These are phyloP conservation scores for Rhodofomes roseus DNA, from an alignment of 1,284 basidiomycete species.

Conservation along the genomic window DNA sequence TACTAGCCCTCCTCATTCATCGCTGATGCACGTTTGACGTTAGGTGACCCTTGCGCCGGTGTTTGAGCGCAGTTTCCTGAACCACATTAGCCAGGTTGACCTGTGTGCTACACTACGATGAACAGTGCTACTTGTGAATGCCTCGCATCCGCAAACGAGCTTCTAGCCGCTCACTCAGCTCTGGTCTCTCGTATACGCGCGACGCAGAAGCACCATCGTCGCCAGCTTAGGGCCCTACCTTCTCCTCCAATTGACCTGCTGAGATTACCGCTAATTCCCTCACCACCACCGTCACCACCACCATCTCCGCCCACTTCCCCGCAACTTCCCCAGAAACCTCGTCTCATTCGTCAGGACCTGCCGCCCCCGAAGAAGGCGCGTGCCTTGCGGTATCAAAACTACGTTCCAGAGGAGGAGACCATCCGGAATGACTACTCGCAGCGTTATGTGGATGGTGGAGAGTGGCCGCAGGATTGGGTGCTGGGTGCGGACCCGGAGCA, in stretches of 20 bases:
- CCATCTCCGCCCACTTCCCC: conserved; percentile 47
- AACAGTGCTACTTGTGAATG: conserved; percentile 27
- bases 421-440: conserved; percentile 94
- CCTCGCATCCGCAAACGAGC: conserved; percentile 44
- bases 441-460: conserved; percentile 85
- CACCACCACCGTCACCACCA: conserved; percentile 40
- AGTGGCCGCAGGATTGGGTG: conserved; percentile 91
- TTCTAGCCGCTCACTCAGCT: conserved; percentile 45
- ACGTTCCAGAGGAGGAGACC: conserved; percentile 89
- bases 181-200: conserved; percentile 40
- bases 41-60: no score
- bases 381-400: conserved; percentile 65
- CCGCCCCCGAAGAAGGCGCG: conserved; percentile 70
- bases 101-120: no score
- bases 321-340: conserved; percentile 31
- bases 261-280: conserved; percentile 44
- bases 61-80: no score
- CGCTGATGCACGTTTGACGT: no score
- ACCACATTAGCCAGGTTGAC: no score
- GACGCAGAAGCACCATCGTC: conserved; percentile 38
- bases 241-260: conserved; percentile 38
- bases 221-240: conserved; percentile 34
- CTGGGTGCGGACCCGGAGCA: conserved; percentile 80
- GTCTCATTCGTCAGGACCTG: conserved; percentile 48
- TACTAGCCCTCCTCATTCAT: no score